Evolutionary conservation across 495 filamentous ascomycete species (phyloP).

Genomic region (Penicillium chermesinum): DNA sequence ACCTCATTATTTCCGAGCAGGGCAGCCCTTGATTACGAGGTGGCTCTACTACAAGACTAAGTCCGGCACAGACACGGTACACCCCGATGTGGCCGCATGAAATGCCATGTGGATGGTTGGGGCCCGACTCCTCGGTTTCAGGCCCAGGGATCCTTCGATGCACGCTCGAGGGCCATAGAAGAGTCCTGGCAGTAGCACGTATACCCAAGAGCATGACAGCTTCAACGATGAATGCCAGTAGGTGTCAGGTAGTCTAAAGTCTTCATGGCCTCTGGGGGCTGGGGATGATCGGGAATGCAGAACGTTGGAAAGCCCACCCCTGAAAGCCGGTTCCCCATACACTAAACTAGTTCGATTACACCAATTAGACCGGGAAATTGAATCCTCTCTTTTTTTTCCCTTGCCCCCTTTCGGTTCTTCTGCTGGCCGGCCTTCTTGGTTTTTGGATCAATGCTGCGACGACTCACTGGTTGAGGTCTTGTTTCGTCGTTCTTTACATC

Average conservation of each 20-base stretch:
- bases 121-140: neutral
- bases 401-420: conserved; percentile 2
- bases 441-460: conserved; percentile 2
- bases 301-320: conserved; percentile 17
- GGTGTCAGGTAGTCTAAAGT: neutral
- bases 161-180: too few relatives aligned
- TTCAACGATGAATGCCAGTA: too few relatives aligned
- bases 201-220: too few relatives aligned
- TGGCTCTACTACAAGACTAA: too few relatives aligned
- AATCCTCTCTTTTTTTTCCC: conserved; percentile 13
- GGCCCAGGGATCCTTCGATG: neutral
- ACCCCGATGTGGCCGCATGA: neutral
- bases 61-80: neutral
- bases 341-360: conserved; percentile 26
- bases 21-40: too few relatives aligned
- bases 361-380: conserved; percentile 22
- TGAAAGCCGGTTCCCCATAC: conserved; percentile 14
- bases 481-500: conserved; percentile 1
- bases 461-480: neutral
- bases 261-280: neutral
- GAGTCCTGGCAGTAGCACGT: too few relatives aligned
- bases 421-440: neutral
- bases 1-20: too few relatives aligned
- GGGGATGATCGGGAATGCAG: conserved; percentile 12
- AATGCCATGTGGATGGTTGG: neutral